phyloP scores from a whole-genome alignment of 208 protist genomes.

The Blechomonas ayalai region DNA sequence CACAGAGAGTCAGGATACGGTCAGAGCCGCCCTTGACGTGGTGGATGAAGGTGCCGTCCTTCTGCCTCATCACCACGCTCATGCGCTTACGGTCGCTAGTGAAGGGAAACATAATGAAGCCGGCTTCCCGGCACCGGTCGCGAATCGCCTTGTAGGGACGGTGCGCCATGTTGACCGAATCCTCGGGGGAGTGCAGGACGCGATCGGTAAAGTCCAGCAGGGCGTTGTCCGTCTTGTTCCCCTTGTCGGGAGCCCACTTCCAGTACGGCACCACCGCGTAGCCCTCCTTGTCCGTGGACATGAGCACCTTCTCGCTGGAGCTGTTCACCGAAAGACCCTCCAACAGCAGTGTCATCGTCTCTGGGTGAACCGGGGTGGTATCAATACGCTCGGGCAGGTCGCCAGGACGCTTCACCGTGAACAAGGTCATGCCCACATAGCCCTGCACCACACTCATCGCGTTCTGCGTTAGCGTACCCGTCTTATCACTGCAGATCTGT shows the following conservation, averaged over 20 bases:
- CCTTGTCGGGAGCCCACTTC: constrained; percentile 62
- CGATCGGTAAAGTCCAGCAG: constrained; percentile 76
- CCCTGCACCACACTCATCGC: constrained; percentile 94
- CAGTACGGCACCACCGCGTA: constrained; percentile 25
- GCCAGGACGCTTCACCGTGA: constrained; percentile 41
- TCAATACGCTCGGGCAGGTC: constrained; percentile 32
- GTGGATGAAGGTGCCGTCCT: constrained; percentile 37
- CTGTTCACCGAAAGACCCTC: constrained; percentile 66
- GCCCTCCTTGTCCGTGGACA: constrained; percentile 23
- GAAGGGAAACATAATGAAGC: constrained; percentile 77
- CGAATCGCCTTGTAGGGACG: constrained; percentile 56
- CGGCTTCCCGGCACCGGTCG: constrained; percentile 17
- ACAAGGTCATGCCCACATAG: constrained; percentile 54
- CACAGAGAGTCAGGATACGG: constrained; percentile 74
- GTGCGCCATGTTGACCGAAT: constrained; percentile 15
- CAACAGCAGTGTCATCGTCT: constrained; percentile 10
- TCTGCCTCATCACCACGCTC: constrained; percentile 49
- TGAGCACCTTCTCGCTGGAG: constrained; percentile 69
- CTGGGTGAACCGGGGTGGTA: constrained; percentile 7
- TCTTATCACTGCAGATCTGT: constrained; percentile 98
- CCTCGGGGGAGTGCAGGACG: constrained; percentile 15
- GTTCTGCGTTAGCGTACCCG: constrained; percentile 97
- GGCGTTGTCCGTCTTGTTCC: constrained; percentile 86
- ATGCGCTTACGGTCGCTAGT: constrained; percentile 86
- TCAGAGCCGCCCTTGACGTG: constrained; percentile 92